phyloP scores from a whole-genome alignment of 768 basidiomycete genomes.

The Mycena latifolia region DNA sequence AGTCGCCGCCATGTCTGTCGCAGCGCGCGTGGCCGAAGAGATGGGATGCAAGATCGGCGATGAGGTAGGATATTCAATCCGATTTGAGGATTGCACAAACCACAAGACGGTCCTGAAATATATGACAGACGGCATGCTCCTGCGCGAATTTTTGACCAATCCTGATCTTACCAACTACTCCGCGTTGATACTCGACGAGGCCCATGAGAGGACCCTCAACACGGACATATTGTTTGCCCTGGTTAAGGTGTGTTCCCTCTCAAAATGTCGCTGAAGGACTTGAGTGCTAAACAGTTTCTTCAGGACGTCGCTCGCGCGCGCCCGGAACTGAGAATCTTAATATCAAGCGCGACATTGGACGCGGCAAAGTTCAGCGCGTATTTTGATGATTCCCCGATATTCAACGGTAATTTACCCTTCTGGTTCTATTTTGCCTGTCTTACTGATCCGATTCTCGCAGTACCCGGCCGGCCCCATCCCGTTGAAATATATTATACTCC shows the following conservation, averaged over 20 bases:
- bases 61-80: constrained; percentile 98
- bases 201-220: constrained; percentile 96
- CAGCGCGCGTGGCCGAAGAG: constrained; percentile 97
- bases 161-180: constrained; percentile 92
- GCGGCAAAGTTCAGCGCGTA: constrained; percentile 3
- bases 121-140: constrained; percentile 99
- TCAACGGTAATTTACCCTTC: constrained; percentile 46
- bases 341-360: constrained; percentile 9
- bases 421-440: background rate
- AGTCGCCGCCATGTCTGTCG: constrained; percentile 98
- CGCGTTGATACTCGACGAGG: constrained; percentile 97
- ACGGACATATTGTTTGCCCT: constrained; percentile 97
- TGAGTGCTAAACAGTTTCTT: background rate
- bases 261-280: background rate
- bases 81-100: constrained; percentile 98
- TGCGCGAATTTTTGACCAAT: constrained; percentile 95
- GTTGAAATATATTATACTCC: constrained; percentile 98
- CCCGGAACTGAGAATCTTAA: background rate
- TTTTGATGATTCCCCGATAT: constrained; percentile 75
- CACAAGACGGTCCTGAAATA: constrained; percentile 99
- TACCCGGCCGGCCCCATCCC: constrained; percentile 95
- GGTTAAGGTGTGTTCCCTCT: constrained; percentile 62
- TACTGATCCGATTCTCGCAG: constrained; percentile 58
- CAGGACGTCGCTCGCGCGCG: constrained; percentile 13
- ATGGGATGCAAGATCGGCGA: constrained; percentile 96